Conservation (phyloP, 768 basidiomycete genomes). For the Phylloporus arenicola region DNA sequence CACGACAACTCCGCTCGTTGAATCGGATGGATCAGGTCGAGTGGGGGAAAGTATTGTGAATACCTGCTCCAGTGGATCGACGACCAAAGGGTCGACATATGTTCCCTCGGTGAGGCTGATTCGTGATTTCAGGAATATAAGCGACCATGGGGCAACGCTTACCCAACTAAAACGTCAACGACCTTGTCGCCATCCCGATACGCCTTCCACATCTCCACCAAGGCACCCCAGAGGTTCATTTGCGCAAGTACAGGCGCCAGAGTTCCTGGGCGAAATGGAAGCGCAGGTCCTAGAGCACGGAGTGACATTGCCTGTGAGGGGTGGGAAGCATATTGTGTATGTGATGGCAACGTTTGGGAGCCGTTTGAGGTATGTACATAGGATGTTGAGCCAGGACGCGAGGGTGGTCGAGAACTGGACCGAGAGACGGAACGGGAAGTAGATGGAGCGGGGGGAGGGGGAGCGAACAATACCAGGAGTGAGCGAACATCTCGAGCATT, state of each 20-base stretch:
- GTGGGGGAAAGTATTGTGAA: conserved; percentile 21
- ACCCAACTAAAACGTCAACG: conserved; percentile 24
- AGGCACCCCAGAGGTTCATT: conserved; percentile 19
- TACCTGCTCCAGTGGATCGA: conserved; percentile 26
- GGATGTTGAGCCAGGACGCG: conserved; percentile 17
- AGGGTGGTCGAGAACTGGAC: conserved; percentile 19
- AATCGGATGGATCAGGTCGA: conserved; percentile 4
- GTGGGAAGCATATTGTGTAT: conserved; percentile 7
- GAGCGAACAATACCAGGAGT: conserved; percentile 18
- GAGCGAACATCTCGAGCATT: conserved; percentile 19
- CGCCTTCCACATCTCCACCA: conserved; percentile 26
- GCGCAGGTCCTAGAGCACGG: neutral
- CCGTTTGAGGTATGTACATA: conserved; percentile 5
- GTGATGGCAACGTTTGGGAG: conserved; percentile 6
- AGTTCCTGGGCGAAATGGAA: conserved; percentile 16
- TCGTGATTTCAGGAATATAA: neutral
- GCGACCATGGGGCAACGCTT: conserved; percentile 1
- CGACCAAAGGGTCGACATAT: conserved; percentile 18
- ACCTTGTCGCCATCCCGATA: conserved; percentile 17
- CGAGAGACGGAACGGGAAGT: conserved; percentile 19
- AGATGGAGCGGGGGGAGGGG: conserved; percentile 4
- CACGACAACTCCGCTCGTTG: neutral
- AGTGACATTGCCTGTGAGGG: conserved; percentile 4
- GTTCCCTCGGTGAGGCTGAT: conserved; percentile 25
- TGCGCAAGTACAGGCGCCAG: conserved; percentile 17